These are phyloP conservation scores for Boletus tylopilopsis DNA, from an alignment of 768 basidiomycete genomes.

Conservation along the genomic window DNA sequence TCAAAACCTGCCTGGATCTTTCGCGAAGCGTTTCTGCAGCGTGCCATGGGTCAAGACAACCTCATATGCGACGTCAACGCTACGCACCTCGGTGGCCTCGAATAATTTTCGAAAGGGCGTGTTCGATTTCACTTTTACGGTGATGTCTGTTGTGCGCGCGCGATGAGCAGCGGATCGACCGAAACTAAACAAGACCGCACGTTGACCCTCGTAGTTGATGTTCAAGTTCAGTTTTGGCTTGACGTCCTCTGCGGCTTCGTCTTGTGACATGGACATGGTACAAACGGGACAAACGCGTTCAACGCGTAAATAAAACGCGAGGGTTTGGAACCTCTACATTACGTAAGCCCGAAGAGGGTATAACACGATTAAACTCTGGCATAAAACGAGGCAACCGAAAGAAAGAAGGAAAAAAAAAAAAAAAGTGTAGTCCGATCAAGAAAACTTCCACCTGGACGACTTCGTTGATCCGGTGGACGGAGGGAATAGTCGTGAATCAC, in stretches of 20 bases:
- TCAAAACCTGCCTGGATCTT: conserved; percentile 46
- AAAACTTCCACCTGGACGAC: conserved; percentile 57
- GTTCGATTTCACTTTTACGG: conserved; percentile 61
- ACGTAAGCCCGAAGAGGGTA: conserved; percentile 22
- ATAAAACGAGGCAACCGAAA: not conserved
- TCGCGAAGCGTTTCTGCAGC: conserved; percentile 53
- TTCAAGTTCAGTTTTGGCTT: conserved; percentile 70
- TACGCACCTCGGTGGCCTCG: conserved; percentile 59
- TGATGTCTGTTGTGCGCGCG: conserved; percentile 42
- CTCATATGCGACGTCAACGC: no score
- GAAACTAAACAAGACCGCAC: conserved; percentile 33
- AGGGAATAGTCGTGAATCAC: conserved; percentile 3
- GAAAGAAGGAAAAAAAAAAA: not conserved
- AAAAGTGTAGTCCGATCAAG: conserved; percentile 31
- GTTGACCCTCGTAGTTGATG: conserved; percentile 50
- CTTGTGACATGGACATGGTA: conserved; percentile 24
- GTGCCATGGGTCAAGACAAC: not conserved
- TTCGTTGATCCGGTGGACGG: not conserved
- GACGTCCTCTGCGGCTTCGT: conserved; percentile 43
- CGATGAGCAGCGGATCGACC: not conserved
- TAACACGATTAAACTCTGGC: conserved; percentile 15
- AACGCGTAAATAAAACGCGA: conserved; percentile 11
- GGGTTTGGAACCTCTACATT: conserved; percentile 14
- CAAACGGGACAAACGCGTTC: not conserved
- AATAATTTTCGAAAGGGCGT: conserved; percentile 68